phyloP scores from a whole-genome alignment of 1,284 basidiomycete genomes.

The Malassezia cuniculi region DNA sequence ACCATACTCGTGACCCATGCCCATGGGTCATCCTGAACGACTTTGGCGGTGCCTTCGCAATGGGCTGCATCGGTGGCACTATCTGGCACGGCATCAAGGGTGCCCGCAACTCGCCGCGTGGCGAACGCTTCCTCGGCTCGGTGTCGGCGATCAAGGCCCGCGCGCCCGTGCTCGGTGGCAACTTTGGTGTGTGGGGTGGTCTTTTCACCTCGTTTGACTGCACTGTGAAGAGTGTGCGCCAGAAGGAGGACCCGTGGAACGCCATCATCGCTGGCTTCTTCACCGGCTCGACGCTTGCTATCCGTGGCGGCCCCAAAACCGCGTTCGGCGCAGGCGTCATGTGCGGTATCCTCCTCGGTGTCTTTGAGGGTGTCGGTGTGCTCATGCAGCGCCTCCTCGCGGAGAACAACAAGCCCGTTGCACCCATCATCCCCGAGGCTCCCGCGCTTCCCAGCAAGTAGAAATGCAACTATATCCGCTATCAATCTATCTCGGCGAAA shows the following conservation, averaged over 20 bases:
- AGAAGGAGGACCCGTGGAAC: slow-evolving; percentile 99
- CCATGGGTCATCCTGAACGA: slow-evolving; percentile 98
- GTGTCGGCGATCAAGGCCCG: slow-evolving; percentile 94
- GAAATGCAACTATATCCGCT: not conserved
- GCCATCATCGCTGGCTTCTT: slow-evolving; percentile 95
- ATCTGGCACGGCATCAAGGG: slow-evolving; percentile 99
- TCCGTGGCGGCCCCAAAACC: slow-evolving; percentile 80
- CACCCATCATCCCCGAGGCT: slow-evolving; percentile 22
- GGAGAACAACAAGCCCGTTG: slow-evolving; percentile 53
- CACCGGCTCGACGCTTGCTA: slow-evolving; percentile 89
- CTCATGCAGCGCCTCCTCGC: slow-evolving; percentile 70
- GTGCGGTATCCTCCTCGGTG: slow-evolving; percentile 89
- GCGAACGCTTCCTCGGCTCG: slow-evolving; percentile 83
- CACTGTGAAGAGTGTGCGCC: slow-evolving; percentile 81
- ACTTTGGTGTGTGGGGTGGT: slow-evolving; percentile 89
- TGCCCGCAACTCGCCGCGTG: slow-evolving; percentile 85
- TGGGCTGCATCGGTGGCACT: slow-evolving; percentile 88
- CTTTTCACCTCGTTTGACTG: slow-evolving; percentile 79
- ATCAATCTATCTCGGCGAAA: no score
- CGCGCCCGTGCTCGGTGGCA: slow-evolving; percentile 91
- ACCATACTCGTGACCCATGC: slow-evolving; percentile 48
- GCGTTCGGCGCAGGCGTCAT: slow-evolving; percentile 82
- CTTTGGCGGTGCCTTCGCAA: slow-evolving; percentile 79
- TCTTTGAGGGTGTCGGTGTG: slow-evolving; percentile 64
- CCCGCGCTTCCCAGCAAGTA: not conserved